Percentiles rank a stretch among this genome's conserved stretches.
Conservation (phyloP, 805 yeast species). For the Saturnispora saitoi region DNA sequence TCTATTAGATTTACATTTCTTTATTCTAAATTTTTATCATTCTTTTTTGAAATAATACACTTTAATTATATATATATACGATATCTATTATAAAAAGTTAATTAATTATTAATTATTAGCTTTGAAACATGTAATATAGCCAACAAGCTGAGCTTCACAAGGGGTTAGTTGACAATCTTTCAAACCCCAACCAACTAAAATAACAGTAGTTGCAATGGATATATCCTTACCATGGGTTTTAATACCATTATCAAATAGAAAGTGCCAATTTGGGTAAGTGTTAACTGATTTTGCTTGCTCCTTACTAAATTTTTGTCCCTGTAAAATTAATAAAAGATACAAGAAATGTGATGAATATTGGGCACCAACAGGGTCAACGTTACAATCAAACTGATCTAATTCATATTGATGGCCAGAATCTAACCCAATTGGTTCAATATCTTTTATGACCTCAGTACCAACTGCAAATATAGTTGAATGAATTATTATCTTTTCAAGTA, state of each 20-base stretch:
- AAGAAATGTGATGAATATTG: conserved; percentile 1
- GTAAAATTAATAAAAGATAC: not conserved
- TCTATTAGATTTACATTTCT: not conserved
- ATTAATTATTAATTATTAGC: not conserved
- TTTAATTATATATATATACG: no score
- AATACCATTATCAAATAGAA: conserved; percentile 2
- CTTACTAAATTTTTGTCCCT: not conserved
- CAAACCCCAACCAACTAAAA: conserved; percentile 5
- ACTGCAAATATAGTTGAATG: not conserved
- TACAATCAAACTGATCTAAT: conserved; percentile 4
- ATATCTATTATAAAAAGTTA: not conserved
- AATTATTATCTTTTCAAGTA: not conserved
- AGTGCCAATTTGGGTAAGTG: conserved; percentile 3
- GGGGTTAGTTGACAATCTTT: not conserved
- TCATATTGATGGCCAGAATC: conserved; percentile 3
- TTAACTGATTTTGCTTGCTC: not conserved
- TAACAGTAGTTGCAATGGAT: conserved; percentile 1
- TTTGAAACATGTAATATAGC: not conserved
- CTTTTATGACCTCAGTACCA: not conserved
- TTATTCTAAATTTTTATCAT: not conserved
- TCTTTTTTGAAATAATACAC: no score
- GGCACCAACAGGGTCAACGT: not conserved
- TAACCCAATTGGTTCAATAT: not conserved
- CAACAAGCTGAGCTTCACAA: conserved; percentile 1
- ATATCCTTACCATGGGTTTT: conserved; percentile 1